These are phyloP conservation scores for Penicillium olsonii DNA, from an alignment of 2,329 filamentous ascomycete species.

Conservation along the genomic window DNA sequence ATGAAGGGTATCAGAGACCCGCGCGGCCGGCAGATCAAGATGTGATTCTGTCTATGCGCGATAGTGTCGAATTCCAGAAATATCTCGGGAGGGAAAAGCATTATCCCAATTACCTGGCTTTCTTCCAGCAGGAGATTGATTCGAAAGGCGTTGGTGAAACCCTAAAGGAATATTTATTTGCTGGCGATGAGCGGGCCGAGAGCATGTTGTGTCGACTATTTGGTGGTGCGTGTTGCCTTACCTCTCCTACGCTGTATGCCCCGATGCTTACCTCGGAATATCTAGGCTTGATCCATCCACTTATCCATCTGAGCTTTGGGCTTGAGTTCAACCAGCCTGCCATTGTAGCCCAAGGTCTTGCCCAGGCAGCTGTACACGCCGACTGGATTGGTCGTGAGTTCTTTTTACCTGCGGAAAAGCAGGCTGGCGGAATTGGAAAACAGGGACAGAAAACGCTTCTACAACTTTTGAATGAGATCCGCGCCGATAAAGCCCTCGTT, in stretches of 20 bases:
- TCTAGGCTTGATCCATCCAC: slow-evolving; percentile 70
- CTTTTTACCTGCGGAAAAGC: slow-evolving; percentile 47
- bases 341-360: slow-evolving; percentile 76
- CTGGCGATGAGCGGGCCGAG: slow-evolving; percentile 63
- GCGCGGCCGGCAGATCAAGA: slow-evolving; percentile 49
- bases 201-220: slow-evolving; percentile 70
- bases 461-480: slow-evolving; percentile 63
- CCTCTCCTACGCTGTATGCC: slow-evolving; percentile 1
- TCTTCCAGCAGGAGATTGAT: slow-evolving; percentile 74
- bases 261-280: too few species aligned
- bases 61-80: slow-evolving; percentile 57
- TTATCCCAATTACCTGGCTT: slow-evolving; percentile 74
- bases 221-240: slow-evolving; percentile 49
- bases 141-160: slow-evolving; percentile 62
- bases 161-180: slow-evolving; percentile 69
- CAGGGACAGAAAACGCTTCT: slow-evolving; percentile 48
- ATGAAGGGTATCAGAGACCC: slow-evolving; percentile 67
- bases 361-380: slow-evolving; percentile 72
- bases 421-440: slow-evolving; percentile 33
- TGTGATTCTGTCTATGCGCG: slow-evolving; percentile 58
- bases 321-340: slow-evolving; percentile 80
- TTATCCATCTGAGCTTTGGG: slow-evolving; percentile 84
- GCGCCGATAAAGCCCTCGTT: slow-evolving; percentile 58
- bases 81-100: slow-evolving; percentile 65
- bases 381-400: slow-evolving; percentile 55